phyloP scores from a whole-genome alignment of 2,329 filamentous ascomycete genomes.

The Epichloe hybrida region DNA sequence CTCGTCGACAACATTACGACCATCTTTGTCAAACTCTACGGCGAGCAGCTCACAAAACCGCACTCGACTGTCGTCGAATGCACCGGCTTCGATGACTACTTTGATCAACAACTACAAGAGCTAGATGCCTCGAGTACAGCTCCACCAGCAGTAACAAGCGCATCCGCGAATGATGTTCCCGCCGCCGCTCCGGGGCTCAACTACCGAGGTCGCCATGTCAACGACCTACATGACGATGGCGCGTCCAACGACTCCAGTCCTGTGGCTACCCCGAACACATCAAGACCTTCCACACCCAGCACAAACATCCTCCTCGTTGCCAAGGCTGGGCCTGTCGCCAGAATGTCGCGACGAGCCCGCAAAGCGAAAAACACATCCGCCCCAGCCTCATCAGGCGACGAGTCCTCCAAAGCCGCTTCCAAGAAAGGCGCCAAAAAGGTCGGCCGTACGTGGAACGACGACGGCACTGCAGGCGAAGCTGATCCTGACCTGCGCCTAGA shows the following conservation, averaged over 20 bases:
- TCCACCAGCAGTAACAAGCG: slow-evolving; percentile 17
- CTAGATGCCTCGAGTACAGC: slow-evolving; percentile 45
- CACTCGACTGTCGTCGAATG: slow-evolving; percentile 70
- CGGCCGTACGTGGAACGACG: slow-evolving; percentile 82
- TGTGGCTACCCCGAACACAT: slow-evolving; percentile 57
- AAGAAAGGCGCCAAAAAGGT: slow-evolving; percentile 52
- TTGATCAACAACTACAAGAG: slow-evolving; percentile 81
- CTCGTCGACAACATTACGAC: slow-evolving; percentile 89
- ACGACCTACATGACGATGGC: slow-evolving; percentile 20
- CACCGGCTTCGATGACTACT: slow-evolving; percentile 75
- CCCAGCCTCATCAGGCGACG: slow-evolving; percentile 71
- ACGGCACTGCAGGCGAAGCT: slow-evolving; percentile 76
- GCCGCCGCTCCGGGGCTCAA: slow-evolving; percentile 24
- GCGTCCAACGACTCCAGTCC: slow-evolving; percentile 57
- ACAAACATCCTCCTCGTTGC: slow-evolving; percentile 51
- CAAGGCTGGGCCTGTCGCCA: slow-evolving; percentile 61
- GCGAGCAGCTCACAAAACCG: slow-evolving; percentile 69
- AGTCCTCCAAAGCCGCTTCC: slow-evolving; percentile 36
- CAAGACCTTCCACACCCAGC: slow-evolving; percentile 64
- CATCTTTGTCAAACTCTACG: slow-evolving; percentile 83
- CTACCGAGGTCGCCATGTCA: slow-evolving; percentile 24
- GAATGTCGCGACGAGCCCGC: slow-evolving; percentile 68
- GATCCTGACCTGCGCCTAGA: slow-evolving; percentile 62
- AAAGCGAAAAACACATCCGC: slow-evolving; percentile 53
- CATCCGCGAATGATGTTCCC: slow-evolving; percentile 7